Percentiles rank a stretch among this genome's conserved stretches.
Conservation (phyloP, 768 basidiomycete genomes). For the Mycena albidolilacea region DNA sequence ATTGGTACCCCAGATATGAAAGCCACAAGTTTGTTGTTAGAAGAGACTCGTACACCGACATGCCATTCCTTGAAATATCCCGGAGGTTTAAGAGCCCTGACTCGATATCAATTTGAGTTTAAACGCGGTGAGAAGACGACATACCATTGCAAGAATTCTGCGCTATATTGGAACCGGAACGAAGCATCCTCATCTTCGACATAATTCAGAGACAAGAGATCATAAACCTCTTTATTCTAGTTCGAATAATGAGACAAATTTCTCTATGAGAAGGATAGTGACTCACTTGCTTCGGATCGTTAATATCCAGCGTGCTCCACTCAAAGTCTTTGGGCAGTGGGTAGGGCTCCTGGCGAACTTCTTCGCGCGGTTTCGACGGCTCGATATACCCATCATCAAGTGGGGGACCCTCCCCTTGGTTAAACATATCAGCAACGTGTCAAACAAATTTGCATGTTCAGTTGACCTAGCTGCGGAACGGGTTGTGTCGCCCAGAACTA, state of each 20-base stretch:
- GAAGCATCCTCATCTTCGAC: slow-evolving; percentile 96
- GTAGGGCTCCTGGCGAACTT: slow-evolving; percentile 92
- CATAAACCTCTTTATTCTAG: slow-evolving; percentile 94
- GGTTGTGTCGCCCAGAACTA: slow-evolving; percentile 99
- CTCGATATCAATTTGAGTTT: slow-evolving; percentile 10
- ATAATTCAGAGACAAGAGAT: slow-evolving; percentile 92
- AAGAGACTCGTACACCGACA: slow-evolving; percentile 91
- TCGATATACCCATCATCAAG: slow-evolving; percentile 92
- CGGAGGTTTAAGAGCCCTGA: slow-evolving; percentile 94
- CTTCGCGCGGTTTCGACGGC: slow-evolving; percentile 77
- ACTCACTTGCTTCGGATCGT: slow-evolving; percentile 79
- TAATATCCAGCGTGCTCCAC: slow-evolving; percentile 89
- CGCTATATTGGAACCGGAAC: slow-evolving; percentile 97
- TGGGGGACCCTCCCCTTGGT: slow-evolving; percentile 73
- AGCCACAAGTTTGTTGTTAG: slow-evolving; percentile 94
- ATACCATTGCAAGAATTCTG: slow-evolving; percentile 94
- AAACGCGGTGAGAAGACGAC: slow-evolving; percentile 32
- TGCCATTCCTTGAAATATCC: slow-evolving; percentile 97
- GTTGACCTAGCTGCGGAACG: slow-evolving; percentile 86
- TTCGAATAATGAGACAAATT: slow-evolving; percentile 28
- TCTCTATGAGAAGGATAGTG: slow-evolving; percentile 3
- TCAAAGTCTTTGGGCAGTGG: slow-evolving; percentile 93
- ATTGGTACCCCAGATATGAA: slow-evolving; percentile 97
- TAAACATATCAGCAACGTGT: not conserved
- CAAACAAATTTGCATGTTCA: not conserved